These are phyloP conservation scores for Arctium minus DNA, from an alignment of 129 eudicot genomes.

Conservation along the genomic window DNA sequence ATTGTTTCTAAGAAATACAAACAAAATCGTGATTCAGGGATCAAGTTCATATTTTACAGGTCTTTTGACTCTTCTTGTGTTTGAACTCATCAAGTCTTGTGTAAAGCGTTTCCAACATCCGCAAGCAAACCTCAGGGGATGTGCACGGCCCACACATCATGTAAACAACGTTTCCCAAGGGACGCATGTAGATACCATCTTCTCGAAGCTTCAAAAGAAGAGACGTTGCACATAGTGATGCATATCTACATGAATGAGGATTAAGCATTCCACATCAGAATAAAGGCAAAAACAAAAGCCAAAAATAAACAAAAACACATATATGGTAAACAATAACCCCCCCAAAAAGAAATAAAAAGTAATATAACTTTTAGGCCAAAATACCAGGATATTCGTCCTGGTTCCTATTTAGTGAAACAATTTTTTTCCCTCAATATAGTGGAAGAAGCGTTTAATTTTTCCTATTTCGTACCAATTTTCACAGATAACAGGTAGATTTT, in stretches of 20 bases:
- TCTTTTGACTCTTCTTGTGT: slow-evolving; percentile 18
- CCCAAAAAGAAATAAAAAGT: neutral
- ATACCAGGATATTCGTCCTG: neutral
- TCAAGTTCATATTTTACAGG: slow-evolving; percentile 1
- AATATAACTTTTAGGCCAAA: neutral
- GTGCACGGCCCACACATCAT: slow-evolving; percentile 95
- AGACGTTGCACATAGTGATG: slow-evolving; percentile 61
- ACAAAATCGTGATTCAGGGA: neutral
- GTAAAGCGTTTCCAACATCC: slow-evolving; percentile 46
- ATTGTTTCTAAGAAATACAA: neutral
- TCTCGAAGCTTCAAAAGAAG: slow-evolving; percentile 60
- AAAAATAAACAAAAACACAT: neutral
- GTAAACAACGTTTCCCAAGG: slow-evolving; percentile 86
- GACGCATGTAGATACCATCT: slow-evolving; percentile 84
- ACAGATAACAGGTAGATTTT: neutral
- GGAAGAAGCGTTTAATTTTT: neutral
- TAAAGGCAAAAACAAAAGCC: neutral
- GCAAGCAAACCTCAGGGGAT: slow-evolving; percentile 46
- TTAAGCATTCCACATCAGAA: neutral
- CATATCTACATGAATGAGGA: slow-evolving; percentile 54
- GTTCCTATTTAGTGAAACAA: neutral
- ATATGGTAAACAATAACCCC: neutral
- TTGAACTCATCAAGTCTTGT: slow-evolving; percentile 56
- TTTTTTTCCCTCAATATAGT: neutral
- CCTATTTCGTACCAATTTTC: neutral